Conservation (phyloP, 805 yeast genomes). For the Ogataea allantospora region DNA sequence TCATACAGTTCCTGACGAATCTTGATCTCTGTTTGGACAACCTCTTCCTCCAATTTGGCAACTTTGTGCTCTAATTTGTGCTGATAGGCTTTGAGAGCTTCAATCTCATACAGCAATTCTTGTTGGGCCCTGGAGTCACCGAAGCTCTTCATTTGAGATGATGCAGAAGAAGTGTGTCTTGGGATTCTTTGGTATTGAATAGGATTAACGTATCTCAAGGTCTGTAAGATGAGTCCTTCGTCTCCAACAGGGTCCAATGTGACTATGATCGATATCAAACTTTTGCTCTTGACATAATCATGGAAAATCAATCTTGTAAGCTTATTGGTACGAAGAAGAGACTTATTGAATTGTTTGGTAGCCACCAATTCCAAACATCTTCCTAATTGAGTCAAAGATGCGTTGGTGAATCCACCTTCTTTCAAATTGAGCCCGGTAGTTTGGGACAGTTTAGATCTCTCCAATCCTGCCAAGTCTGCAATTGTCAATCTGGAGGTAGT, state of each 20-base stretch:
- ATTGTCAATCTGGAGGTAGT: conserved; percentile 42
- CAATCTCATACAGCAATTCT: conserved; percentile 28
- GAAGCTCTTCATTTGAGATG: conserved; percentile 6
- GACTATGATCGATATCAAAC: conserved; percentile 36
- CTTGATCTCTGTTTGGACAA: conserved; percentile 29
- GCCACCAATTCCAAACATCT: conserved; percentile 44
- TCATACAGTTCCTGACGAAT: conserved; percentile 30
- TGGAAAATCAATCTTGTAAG: conserved; percentile 48
- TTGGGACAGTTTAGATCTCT: conserved; percentile 45
- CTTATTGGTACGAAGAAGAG: conserved; percentile 47
- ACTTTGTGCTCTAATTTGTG: conserved; percentile 23
- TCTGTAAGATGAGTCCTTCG: conserved; percentile 31
- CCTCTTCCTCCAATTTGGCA: conserved; percentile 24
- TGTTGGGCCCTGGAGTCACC: conserved; percentile 18
- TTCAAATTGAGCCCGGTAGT: conserved; percentile 44
- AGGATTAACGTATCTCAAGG: conserved; percentile 32
- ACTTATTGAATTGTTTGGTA: conserved; percentile 37
- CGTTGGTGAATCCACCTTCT: conserved; percentile 50
- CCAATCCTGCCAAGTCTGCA: conserved; percentile 53
- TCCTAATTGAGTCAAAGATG: conserved; percentile 49
- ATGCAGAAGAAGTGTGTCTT: conserved; percentile 20
- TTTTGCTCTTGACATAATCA: conserved; percentile 38
- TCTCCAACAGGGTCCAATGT: conserved; percentile 41
- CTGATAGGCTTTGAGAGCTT: conserved; percentile 26
- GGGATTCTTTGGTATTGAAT: conserved; percentile 28